Conservation (phyloP, 2,329 filamentous ascomycete species). For the Daldinia sp. region DNA sequence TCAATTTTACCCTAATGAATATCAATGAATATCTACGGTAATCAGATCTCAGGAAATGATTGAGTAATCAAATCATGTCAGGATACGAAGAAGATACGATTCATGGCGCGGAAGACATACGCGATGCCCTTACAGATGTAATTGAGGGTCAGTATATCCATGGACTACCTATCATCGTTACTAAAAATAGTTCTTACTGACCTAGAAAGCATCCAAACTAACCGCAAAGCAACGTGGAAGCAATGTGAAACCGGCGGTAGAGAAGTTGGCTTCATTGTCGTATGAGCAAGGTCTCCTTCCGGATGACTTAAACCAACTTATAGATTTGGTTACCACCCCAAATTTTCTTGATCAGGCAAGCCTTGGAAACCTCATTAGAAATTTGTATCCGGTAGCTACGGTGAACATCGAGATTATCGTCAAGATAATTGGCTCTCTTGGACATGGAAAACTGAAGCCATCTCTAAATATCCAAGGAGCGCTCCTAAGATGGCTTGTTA, state of each 20-base stretch:
- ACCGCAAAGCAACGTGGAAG: conserved; percentile 74
- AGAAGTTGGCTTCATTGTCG: conserved; percentile 70
- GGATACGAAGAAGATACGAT: conserved; percentile 17
- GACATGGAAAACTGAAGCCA: conserved; percentile 81
- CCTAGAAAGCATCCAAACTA: conserved; percentile 64
- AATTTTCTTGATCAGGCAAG: conserved; percentile 82
- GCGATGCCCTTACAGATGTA: conserved; percentile 42
- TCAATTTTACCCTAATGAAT: neutral
- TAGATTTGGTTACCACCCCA: conserved; percentile 74
- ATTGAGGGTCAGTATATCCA: conserved; percentile 44
- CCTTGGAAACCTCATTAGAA: conserved; percentile 75
- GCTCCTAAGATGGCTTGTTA: conserved; percentile 82
- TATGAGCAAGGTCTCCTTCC: conserved; percentile 77
- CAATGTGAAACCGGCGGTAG: conserved; percentile 72
- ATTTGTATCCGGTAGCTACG: conserved; percentile 77
- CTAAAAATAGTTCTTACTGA: conserved; percentile 17
- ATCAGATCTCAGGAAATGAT: neutral
- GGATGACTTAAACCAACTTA: conserved; percentile 69
- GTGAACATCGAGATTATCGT: conserved; percentile 72
- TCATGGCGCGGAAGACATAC: conserved; percentile 29
- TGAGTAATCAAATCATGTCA: conserved; percentile 30
- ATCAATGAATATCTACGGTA: neutral
- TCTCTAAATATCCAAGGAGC: conserved; percentile 76
- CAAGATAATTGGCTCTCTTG: conserved; percentile 78
- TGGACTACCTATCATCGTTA: neutral